Evolutionary conservation across 768 basidiomycete species (phyloP), one percentile per base, ranked within the genome.

Genomic region (Neoboletus magnificus): DNA sequence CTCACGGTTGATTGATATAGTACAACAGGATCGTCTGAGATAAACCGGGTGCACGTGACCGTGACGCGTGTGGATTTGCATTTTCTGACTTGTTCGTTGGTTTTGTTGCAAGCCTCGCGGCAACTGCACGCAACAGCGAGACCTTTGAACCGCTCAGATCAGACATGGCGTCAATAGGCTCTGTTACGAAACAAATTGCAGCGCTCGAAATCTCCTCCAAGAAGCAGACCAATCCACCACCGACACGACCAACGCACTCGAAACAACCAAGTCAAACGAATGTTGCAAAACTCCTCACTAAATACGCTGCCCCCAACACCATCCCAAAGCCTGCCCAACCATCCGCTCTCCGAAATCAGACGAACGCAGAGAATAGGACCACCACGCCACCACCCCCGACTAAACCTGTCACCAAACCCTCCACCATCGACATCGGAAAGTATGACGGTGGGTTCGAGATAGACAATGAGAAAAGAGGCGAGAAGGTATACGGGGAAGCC

Each of bases 381-480:
- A 62, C 60, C 20, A 66, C 72, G 25, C 74, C 66, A 25, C 62
- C 63, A 4, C 51, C 55, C 13, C 54, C 60, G 25, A 62, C 58
- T 32, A 71, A 66, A 52, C 48, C 54, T 22, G 54, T 48, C 25
- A 22, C 66, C 27, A 61, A 70, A 61, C 35, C 63, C 22, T 33
- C 61, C 39, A 23, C 44, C 11, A 71, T 92, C 39, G 91, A 93
- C 64, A 92, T 97, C 33, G 95, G 96, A 29, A 80, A 76, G 44
- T 99, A 99, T 70, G 96, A 99, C 60, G 95, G 94, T n/a, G 94
- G 95, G 3, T 81, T 98, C n/a, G 95, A 97, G 73, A 74, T 83
- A 33, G 96, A 97, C 60, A 86, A 90, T 48, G 87, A 88, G 66
- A 89, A 85, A 60, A 77, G 86, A 57, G 88, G 88, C n/a, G 83